phyloP scores from a whole-genome alignment of 768 basidiomycete species.

The Nevesoporus exiguus region DNA sequence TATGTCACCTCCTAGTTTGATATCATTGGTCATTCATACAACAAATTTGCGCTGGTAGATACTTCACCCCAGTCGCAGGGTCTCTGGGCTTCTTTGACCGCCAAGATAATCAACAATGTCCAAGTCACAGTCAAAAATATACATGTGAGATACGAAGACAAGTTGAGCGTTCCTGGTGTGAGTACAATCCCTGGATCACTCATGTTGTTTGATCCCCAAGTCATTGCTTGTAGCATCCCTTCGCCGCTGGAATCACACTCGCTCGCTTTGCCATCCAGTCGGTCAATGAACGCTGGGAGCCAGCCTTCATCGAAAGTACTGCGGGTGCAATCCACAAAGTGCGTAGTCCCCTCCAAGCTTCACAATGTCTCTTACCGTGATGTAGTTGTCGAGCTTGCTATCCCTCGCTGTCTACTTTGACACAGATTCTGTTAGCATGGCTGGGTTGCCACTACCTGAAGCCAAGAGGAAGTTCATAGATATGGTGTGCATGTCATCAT shows the following conservation, averaged over 20 bases:
- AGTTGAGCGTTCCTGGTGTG: constrained; percentile 88
- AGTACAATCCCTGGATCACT: constrained; percentile 27
- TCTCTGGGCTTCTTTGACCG: constrained; percentile 74
- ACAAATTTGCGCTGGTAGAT: constrained; percentile 29
- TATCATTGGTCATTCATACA: not conserved
- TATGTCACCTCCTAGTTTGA: constrained; percentile 21
- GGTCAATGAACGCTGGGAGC: constrained; percentile 82
- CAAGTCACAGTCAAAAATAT: constrained; percentile 96
- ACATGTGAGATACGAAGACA: constrained; percentile 95
- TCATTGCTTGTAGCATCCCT: constrained; percentile 68
- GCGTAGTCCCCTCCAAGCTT: constrained; percentile 1
- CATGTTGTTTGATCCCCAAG: not conserved
- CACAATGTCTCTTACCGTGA: constrained; percentile 3
- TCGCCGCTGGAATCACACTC: constrained; percentile 87
- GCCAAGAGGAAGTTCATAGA: constrained; percentile 69
- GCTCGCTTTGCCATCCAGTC: constrained; percentile 86
- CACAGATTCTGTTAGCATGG: constrained; percentile 82
- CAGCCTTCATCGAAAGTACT: constrained; percentile 90
- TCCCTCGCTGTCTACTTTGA: constrained; percentile 94
- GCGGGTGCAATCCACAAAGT: constrained; percentile 89
- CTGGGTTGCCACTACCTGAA: constrained; percentile 60
- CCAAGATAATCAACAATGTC: constrained; percentile 92
- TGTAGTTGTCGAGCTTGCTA: constrained; percentile 77
- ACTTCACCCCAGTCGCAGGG: constrained; percentile 77
- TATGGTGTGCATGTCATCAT: constrained; percentile 47